These are phyloP conservation scores for Triticum urartu DNA, from an alignment of 176 grass and related monocot genomes.

Conservation along the genomic window DNA sequence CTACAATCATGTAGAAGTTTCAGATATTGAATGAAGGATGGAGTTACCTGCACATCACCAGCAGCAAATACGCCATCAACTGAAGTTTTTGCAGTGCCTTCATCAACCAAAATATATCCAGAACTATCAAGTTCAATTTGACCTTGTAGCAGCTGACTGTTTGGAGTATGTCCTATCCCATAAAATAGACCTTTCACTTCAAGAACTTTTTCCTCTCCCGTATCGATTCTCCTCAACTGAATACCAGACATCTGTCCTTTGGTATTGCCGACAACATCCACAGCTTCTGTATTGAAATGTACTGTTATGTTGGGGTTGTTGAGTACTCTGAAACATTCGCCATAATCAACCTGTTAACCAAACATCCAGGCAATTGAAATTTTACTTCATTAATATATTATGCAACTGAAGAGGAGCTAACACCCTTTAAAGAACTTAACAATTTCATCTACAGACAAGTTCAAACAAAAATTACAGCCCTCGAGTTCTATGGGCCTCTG, in stretches of 20 bases:
- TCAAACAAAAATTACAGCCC: slow-evolving; percentile 14
- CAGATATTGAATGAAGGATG: neutral
- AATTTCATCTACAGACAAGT: slow-evolving; percentile 35
- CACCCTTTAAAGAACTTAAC: slow-evolving; percentile 56
- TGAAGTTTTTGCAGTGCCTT: slow-evolving; percentile 84
- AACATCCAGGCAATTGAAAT: slow-evolving; percentile 89
- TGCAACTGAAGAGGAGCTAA: slow-evolving; percentile 49
- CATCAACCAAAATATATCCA: slow-evolving; percentile 85
- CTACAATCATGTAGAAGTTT: slow-evolving; percentile 10
- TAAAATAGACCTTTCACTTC: slow-evolving; percentile 97
- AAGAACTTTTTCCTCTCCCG: slow-evolving; percentile 65
- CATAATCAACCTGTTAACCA: slow-evolving; percentile 99
- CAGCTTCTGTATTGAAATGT: slow-evolving; percentile 90
- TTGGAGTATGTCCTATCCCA: slow-evolving; percentile 94
- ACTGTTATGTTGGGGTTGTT: slow-evolving; percentile 96
- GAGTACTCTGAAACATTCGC: slow-evolving; percentile 99
- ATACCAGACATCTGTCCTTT: slow-evolving; percentile 95
- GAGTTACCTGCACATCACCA: slow-evolving; percentile 94
- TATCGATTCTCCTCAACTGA: slow-evolving; percentile 64
- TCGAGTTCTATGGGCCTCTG: neutral
- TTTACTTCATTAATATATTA: slow-evolving; percentile 74
- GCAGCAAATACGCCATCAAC: slow-evolving; percentile 97
- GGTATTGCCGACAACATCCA: slow-evolving; percentile 82
- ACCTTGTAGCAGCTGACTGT: slow-evolving; percentile 84
- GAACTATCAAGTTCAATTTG: slow-evolving; percentile 85